Conservation (phyloP, 1,139 yeast species). For the Petasospora fabianii region DNA sequence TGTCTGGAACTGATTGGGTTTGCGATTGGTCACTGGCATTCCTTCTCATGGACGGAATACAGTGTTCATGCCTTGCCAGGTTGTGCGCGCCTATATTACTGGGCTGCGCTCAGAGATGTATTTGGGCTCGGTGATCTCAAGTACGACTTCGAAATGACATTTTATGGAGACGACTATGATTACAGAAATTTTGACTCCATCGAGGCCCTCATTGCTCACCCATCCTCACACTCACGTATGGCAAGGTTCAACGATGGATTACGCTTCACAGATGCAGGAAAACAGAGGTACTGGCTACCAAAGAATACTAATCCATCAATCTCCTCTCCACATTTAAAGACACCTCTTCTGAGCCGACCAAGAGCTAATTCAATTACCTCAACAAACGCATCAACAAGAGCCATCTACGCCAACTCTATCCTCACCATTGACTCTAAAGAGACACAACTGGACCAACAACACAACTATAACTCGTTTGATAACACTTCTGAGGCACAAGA, state of each 20-base stretch:
- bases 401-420: conserved; percentile 18
- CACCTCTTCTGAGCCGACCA: conserved; percentile 18
- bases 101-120: conserved; percentile 70
- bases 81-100: conserved; percentile 59
- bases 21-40: conserved; percentile 82
- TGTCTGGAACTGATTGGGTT: conserved; percentile 84
- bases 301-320: conserved; percentile 12
- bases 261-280: conserved; percentile 75
- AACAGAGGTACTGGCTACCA: conserved; percentile 82
- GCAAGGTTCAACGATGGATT: conserved; percentile 80
- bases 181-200: conserved; percentile 82
- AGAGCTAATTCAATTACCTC: conserved; percentile 19
- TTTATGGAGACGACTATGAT: conserved; percentile 74
- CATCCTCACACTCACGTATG: conserved; percentile 60
- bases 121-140: conserved; percentile 71
- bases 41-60: conserved; percentile 78
- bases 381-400: conserved; percentile 22
- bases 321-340: conserved; percentile 16
- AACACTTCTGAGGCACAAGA: conserved; percentile 9
- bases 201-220: conserved; percentile 67
- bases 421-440: conserved; percentile 19
- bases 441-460: conserved; percentile 3
- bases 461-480: conserved; percentile 12
- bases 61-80: conserved; percentile 56
- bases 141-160: conserved; percentile 72